These are phyloP conservation scores for Gardenia jasminoides DNA, from an alignment of 257 asterid genomes.

Conservation along the genomic window DNA sequence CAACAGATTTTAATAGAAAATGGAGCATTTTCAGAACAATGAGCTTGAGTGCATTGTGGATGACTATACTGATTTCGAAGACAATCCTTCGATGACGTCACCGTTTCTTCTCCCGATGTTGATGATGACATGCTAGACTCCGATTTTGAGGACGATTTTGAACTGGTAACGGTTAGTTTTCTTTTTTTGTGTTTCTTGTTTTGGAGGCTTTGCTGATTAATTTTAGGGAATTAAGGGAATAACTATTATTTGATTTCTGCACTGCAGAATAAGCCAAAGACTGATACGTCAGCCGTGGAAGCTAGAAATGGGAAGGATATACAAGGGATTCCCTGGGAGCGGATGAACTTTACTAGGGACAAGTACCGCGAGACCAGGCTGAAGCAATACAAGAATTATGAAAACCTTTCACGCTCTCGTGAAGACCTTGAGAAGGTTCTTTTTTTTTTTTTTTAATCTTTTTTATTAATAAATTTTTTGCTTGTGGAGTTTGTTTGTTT, in stretches of 20 bases:
- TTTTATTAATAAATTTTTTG: too few relatives aligned
- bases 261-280: constrained; percentile 48
- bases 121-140: constrained; percentile 49
- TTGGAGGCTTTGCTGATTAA: too few relatives aligned
- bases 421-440: constrained; percentile 60
- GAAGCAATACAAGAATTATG: constrained; percentile 81
- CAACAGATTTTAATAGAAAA: background rate
- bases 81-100: constrained; percentile 30
- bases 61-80: constrained; percentile 45
- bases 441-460: background rate
- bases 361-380: constrained; percentile 71
- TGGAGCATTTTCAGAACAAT: constrained; percentile 58
- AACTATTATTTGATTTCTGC: background rate
- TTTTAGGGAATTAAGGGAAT: background rate
- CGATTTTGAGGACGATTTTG: constrained; percentile 69
- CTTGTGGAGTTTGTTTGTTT: too few relatives aligned
- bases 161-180: constrained; percentile 34
- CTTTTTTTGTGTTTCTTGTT: background rate
- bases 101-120: constrained; percentile 19
- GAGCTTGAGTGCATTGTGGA: constrained; percentile 58
- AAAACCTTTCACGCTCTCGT: constrained; percentile 49
- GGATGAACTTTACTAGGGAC: constrained; percentile 70
- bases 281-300: constrained; percentile 79
- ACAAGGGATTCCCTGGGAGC: constrained; percentile 97
- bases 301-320: constrained; percentile 89